Evolutionary conservation across 2,329 filamentous ascomycete genomes (phyloP).

Genomic region (Clarireedia sp.): DNA sequence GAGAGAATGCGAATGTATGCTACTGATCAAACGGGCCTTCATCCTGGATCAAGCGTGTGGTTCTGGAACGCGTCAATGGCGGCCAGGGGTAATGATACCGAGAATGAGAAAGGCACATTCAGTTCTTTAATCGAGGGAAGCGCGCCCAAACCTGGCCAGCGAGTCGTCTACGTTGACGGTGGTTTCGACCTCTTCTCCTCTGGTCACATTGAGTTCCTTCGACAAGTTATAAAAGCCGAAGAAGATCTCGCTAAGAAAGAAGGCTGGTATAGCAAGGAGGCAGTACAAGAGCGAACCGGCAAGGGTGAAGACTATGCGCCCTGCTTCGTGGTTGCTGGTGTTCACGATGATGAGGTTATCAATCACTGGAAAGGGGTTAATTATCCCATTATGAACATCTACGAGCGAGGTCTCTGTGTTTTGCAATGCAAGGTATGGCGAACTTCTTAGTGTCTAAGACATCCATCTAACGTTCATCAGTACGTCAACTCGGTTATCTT

Average conservation of each 20-base stretch:
- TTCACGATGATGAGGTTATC: slow-evolving; percentile 92
- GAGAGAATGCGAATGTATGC: slow-evolving; percentile 79
- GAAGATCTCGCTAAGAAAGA: slow-evolving; percentile 56
- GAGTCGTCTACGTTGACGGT: slow-evolving; percentile 89
- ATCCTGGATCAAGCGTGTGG: slow-evolving; percentile 77
- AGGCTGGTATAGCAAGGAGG: slow-evolving; percentile 68
- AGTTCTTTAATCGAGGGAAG: slow-evolving; percentile 61
- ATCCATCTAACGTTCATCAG: slow-evolving; percentile 34
- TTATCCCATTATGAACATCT: slow-evolving; percentile 99
- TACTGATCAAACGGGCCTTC: slow-evolving; percentile 71
- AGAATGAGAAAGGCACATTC: slow-evolving; percentile 58
- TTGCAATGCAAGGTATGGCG: slow-evolving; percentile 76
- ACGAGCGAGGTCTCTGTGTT: slow-evolving; percentile 90
- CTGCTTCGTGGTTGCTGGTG: slow-evolving; percentile 81
- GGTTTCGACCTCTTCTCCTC: slow-evolving; percentile 96
- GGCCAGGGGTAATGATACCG: slow-evolving; percentile 30
- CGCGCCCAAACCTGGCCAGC: slow-evolving; percentile 67
- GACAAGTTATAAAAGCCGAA: slow-evolving; percentile 66
- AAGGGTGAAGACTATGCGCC: slow-evolving; percentile 68
- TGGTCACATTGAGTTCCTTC: slow-evolving; percentile 92
- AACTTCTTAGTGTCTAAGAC: neutral
- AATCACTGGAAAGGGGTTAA: slow-evolving; percentile 96
- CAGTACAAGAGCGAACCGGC: slow-evolving; percentile 52
- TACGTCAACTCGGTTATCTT: slow-evolving; percentile 86
- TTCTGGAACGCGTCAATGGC: slow-evolving; percentile 58